Conservation (phyloP, 306 rosid species). For the Gastrolobium bilobum region DNA sequence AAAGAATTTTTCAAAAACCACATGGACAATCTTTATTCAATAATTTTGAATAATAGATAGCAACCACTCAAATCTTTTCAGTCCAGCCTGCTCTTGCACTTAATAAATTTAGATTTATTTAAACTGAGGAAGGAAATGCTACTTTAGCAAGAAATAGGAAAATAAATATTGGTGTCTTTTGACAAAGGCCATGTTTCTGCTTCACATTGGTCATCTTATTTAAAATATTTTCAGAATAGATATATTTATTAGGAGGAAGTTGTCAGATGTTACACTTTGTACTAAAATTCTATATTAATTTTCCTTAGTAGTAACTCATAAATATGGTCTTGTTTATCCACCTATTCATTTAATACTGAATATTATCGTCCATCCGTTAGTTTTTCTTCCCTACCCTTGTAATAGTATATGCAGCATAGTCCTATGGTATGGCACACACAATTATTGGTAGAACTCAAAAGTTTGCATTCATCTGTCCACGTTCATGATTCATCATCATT, state of each 20-base stretch:
- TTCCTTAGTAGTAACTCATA: not conserved
- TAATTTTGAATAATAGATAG: not conserved
- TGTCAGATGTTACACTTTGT: constrained; percentile 8
- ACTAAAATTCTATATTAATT: not conserved
- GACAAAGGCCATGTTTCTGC: not conserved
- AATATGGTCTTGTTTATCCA: not conserved
- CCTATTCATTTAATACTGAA: not conserved
- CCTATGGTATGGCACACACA: not conserved
- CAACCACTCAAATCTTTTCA: not conserved
- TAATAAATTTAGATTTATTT: not conserved
- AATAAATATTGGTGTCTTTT: not conserved
- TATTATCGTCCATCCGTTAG: not conserved
- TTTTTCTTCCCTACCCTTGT: constrained; percentile 8
- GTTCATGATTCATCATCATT: constrained; percentile 6
- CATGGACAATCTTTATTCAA: not conserved
- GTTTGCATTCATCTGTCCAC: constrained; percentile 1
- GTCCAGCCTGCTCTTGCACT: not conserved
- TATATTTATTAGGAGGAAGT: not conserved
- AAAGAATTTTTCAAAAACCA: not conserved
- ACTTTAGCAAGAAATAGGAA: constrained; percentile 22
- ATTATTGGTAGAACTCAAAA: constrained; percentile 18
- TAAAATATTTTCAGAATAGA: not conserved
- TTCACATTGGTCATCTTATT: not conserved
- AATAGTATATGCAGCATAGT: constrained; percentile 2
- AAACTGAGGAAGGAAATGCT: not conserved